These are phyloP conservation scores for Rheum nobile DNA, from an alignment of 148 eudicot species.

Conservation along the genomic window DNA sequence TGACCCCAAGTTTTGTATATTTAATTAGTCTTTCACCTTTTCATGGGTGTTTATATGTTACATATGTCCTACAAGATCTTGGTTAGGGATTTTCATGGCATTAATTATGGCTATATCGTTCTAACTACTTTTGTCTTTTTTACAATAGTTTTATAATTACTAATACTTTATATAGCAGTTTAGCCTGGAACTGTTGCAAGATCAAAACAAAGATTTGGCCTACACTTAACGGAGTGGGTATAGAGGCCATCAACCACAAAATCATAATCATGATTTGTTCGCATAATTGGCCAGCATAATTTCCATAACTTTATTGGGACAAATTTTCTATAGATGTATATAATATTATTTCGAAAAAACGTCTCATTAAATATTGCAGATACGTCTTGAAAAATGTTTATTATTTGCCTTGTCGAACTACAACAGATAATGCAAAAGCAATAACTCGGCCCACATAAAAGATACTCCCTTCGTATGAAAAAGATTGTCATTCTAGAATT, in stretches of 20 bases:
- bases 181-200: slow-evolving; percentile 3
- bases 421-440: neutral
- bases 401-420: neutral
- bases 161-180: neutral
- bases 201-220: slow-evolving; percentile 3
- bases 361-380: neutral
- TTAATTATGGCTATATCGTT: neutral
- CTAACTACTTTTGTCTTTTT: neutral
- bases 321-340: neutral
- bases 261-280: neutral
- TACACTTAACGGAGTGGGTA: neutral
- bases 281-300: neutral
- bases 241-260: neutral
- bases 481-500: no score
- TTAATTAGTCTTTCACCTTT: neutral
- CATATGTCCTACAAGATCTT: slow-evolving; percentile 7
- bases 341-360: neutral
- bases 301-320: neutral
- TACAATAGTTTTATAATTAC: neutral
- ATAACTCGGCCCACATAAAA: no score
- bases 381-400: neutral
- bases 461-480: no score
- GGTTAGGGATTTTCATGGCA: neutral
- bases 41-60: neutral
- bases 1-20: neutral